These are phyloP conservation scores for Ephemerocybe angulata DNA, from an alignment of 768 basidiomycete genomes.

Conservation along the genomic window DNA sequence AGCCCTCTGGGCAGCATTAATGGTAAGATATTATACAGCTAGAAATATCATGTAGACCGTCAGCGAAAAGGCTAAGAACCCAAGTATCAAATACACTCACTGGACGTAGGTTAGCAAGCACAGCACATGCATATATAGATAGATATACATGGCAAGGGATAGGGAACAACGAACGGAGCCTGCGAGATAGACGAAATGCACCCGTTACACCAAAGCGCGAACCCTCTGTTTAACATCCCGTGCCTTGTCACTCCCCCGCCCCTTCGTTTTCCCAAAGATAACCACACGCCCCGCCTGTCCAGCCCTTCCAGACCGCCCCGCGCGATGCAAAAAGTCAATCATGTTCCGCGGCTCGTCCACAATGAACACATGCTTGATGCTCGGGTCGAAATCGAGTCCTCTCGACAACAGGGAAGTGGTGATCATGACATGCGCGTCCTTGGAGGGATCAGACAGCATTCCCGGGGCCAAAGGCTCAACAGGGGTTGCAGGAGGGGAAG, in stretches of 20 bases:
- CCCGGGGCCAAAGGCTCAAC: conserved; percentile 1
- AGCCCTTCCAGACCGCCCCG: conserved; percentile 78
- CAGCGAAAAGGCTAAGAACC: not conserved
- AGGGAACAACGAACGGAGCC: not conserved
- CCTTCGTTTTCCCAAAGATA: conserved; percentile 68
- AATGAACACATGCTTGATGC: conserved; percentile 79
- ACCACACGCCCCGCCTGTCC: conserved; percentile 69
- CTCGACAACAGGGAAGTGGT: conserved; percentile 90
- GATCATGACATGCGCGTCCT: conserved; percentile 65
- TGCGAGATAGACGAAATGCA: not conserved
- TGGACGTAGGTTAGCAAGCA: too few species aligned
- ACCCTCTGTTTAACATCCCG: conserved; percentile 52
- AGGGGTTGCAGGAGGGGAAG: conserved; percentile 5
- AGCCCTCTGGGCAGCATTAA: not conserved
- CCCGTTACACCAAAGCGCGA: conserved; percentile 29
- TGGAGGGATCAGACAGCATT: conserved; percentile 24
- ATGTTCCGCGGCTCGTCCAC: conserved; percentile 86
- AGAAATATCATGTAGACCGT: not conserved
- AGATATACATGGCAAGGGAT: too few species aligned
- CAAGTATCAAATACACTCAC: too few species aligned
- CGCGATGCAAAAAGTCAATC: conserved; percentile 90
- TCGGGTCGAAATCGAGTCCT: conserved; percentile 82
- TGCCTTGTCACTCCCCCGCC: conserved; percentile 53
- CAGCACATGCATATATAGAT: too few species aligned
- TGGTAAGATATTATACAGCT: not conserved